These are phyloP conservation scores for Forsythia suspensa DNA, from an alignment of 257 asterid genomes.

Conservation along the genomic window DNA sequence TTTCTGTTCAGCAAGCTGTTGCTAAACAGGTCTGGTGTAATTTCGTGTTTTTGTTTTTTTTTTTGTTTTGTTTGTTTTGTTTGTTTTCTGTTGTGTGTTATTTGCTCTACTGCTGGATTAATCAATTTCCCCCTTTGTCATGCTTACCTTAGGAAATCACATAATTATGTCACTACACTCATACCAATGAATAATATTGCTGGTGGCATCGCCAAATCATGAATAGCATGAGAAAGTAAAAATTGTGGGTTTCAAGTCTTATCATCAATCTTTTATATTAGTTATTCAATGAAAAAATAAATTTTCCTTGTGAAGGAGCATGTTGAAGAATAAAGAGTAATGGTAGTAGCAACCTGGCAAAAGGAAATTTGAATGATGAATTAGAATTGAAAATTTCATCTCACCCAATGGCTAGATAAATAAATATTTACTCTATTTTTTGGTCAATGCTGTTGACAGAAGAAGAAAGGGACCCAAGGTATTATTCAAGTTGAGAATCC, in stretches of 20 bases:
- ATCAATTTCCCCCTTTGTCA: constrained; percentile 1
- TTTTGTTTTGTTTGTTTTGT: no score
- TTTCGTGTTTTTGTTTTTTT: background rate
- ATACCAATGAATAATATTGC: no score
- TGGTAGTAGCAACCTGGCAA: background rate
- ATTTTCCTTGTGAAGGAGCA: no score
- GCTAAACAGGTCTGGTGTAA: constrained; percentile 59
- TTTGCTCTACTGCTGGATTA: constrained; percentile 6
- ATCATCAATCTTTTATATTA: no score
- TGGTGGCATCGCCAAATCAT: no score
- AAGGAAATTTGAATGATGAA: no score
- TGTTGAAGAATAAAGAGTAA: no score
- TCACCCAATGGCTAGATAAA: constrained; percentile 5
- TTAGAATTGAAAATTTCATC: no score
- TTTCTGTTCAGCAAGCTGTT: constrained; percentile 36
- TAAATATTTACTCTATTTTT: background rate
- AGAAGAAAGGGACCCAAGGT: constrained; percentile 78
- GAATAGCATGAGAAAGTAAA: no score
- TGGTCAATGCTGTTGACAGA: constrained; percentile 41
- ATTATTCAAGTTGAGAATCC: constrained; percentile 83
- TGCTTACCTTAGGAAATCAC: background rate
- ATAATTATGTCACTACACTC: background rate
- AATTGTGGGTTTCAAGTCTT: no score
- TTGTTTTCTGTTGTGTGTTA: background rate
- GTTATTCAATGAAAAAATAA: no score